phyloP scores from a whole-genome alignment of 164 flowering plant genomes.

The Piper betle region DNA sequence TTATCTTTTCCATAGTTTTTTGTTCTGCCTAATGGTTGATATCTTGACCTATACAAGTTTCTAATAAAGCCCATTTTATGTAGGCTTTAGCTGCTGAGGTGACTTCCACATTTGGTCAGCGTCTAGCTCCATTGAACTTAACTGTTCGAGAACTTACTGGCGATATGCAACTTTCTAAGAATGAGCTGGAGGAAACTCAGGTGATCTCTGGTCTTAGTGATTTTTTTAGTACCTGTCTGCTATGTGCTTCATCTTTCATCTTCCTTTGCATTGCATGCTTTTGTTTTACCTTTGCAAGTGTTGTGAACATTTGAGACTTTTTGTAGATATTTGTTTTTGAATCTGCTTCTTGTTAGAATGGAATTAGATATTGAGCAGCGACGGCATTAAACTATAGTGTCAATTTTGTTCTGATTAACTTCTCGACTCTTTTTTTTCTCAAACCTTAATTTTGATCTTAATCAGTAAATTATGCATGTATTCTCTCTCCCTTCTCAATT shows the following conservation, averaged over 20 bases:
- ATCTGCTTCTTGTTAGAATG: background rate
- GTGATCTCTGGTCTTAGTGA: slow-evolving; percentile 14
- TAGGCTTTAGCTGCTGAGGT: slow-evolving; percentile 99
- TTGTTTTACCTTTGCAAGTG: background rate
- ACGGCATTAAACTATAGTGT: no score
- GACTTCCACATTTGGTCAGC: slow-evolving; percentile 78
- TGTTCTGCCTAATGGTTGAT: background rate
- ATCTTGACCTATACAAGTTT: slow-evolving; percentile 1
- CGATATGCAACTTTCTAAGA: slow-evolving; percentile 90
- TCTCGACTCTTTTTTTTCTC: background rate
- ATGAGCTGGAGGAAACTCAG: slow-evolving; percentile 95
- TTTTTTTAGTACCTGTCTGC: background rate
- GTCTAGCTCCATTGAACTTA: slow-evolving; percentile 81
- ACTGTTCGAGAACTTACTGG: slow-evolving; percentile 93
- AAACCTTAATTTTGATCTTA: no score
- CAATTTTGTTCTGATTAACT: background rate
- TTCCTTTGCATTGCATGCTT: background rate
- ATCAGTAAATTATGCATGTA: background rate
- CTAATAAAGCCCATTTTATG: background rate
- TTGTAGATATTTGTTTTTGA: background rate
- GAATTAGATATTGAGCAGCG: background rate
- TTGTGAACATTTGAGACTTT: background rate
- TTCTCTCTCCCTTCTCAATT: background rate
- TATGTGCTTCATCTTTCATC: background rate
- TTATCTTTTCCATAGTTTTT: slow-evolving; percentile 1